Evolutionary conservation across 108 stramenopile genomes (phyloP).

Genomic region (Parietichytrium sp.): DNA sequence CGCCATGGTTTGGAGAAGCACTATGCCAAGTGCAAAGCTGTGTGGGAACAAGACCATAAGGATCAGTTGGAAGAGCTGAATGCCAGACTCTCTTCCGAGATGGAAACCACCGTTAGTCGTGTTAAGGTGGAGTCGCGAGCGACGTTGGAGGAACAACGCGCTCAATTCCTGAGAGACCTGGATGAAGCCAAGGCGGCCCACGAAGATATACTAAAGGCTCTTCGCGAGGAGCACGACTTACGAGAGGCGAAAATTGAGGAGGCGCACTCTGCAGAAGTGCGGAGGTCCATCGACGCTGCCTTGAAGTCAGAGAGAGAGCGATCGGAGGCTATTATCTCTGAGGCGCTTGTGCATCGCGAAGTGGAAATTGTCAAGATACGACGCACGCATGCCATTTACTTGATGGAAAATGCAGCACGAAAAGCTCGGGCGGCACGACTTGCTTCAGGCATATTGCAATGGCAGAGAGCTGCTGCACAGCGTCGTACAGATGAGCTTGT

Average conservation of each 20-base stretch:
- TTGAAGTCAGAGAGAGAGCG: neutral
- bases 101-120: neutral
- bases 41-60: too few relatives aligned
- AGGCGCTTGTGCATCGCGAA: neutral
- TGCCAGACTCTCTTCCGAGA: too few relatives aligned
- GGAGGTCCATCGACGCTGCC: neutral
- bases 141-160: neutral
- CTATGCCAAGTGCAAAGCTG: too few relatives aligned
- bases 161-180: neutral
- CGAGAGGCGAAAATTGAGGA: neutral
- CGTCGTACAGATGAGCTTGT: slow-evolving; percentile 1
- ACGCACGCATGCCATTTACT: slow-evolving; percentile 1
- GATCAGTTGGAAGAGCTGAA: too few relatives aligned
- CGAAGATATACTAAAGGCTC: neutral
- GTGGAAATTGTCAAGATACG: neutral
- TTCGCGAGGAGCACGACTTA: neutral
- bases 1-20: too few relatives aligned
- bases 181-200: too few relatives aligned
- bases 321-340: neutral
- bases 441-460: neutral
- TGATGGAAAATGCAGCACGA: neutral
- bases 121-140: neutral
- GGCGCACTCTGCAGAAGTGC: neutral
- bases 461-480: neutral
- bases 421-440: neutral